Conservation (phyloP, 129 eudicot species). For the carrot (Daucus carota) region DH1_v3.0 NC_030383.2:10023001-10023500, state of each 20-base stretch:
- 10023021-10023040: not conserved
- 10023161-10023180: constrained; percentile 3
- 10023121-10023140: not conserved
- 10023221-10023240: not conserved
- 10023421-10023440: not conserved
- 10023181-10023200: constrained; percentile 23
- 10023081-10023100: constrained; percentile 13
- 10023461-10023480: not conserved
- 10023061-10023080: not conserved
- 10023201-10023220: constrained; percentile 1
- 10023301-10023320: constrained; percentile 27
- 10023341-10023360: constrained; percentile 61
- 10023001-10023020: not conserved
- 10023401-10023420: constrained; percentile 28
- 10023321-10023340: constrained; percentile 31
- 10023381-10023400: constrained; percentile 55
- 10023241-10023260: not conserved
- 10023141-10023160: not conserved
- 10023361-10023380: constrained; percentile 50
- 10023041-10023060: not conserved
- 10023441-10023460: not conserved
- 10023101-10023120: constrained; percentile 19
- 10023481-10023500: not conserved
- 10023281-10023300: constrained; percentile 12
- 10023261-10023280: not conserved